Evolutionary conservation across 2,329 filamentous ascomycete genomes (phyloP), one percentile per base, ranked within the genome.

Genomic region (Fusarium ramigenum): DNA sequence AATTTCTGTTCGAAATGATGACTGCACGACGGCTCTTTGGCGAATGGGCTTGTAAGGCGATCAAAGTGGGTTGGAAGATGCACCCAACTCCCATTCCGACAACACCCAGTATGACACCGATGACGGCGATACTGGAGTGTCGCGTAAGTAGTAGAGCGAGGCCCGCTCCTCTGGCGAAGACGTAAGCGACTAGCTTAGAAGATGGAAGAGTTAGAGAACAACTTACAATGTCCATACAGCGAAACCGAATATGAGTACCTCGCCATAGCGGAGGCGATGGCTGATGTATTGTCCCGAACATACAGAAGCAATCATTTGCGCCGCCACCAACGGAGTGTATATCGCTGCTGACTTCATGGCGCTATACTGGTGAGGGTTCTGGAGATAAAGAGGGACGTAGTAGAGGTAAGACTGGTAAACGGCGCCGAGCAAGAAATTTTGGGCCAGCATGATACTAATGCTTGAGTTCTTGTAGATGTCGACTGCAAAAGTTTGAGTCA

Each of bases 241-340:
- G 4, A 66, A 66, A 0, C 63, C 63, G 8, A n/a, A 32, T 5
- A 59, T 4, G 1, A 66, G 39, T 0, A 65, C 62, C 23, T 66
- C 61, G 2, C 62, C 62, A 2, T 66, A 66, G 4, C 61, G 16
- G 1, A 65, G 25, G 0, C 50, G 37, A 1, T 12, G 37, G 21
- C 63, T 66, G 15, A 66, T 66, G 23, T 66, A 66, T 14, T 66
- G 63, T 10, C 50, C 63, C 1, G 63, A 66, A 2, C 21, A 21
- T 0, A 66, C 19, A 0, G 63, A 66, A 7, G 43, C 18, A 2
- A 66, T 19, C 34, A 53, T 53, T 3, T 65, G 62, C 0, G 18
- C 25, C 8, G 39, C 46, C 1, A 65, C 62, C 1, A 65, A 5
- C 1, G 62, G 62, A 1, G 62, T 65, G 2, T 65, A 65, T 4